phyloP scores from a whole-genome alignment of 257 asterid species.

The Oldenlandia corymbosa region DNA sequence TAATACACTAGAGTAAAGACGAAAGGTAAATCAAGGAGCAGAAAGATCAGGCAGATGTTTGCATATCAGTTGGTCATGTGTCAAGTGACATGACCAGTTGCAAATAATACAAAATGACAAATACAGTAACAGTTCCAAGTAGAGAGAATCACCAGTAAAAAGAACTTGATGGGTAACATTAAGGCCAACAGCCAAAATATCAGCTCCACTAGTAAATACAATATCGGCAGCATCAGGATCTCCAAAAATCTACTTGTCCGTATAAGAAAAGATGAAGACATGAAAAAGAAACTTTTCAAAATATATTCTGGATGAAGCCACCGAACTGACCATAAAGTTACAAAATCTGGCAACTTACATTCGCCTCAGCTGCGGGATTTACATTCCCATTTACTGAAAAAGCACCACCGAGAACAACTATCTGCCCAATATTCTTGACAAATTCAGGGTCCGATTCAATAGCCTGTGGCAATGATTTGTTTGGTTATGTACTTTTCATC shows the following conservation, averaged over 20 bases:
- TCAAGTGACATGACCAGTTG: no score
- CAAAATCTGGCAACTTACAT: conserved; percentile 43
- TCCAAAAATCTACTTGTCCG: conserved; percentile 68
- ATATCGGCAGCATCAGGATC: conserved; percentile 99
- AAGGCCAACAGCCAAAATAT: conserved; percentile 82
- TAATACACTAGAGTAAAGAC: no score
- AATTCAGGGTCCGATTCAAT: conserved; percentile 83
- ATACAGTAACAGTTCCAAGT: no score
- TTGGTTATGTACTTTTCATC: not conserved
- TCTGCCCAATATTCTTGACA: conserved; percentile 65
- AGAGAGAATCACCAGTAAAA: conserved; percentile 56
- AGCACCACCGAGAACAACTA: conserved; percentile 94
- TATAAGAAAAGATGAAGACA: conserved; percentile 11
- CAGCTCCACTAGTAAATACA: conserved; percentile 97
- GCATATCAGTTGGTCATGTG: no score
- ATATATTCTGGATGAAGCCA: conserved; percentile 1
- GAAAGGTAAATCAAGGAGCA: no score
- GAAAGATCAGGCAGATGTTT: no score
- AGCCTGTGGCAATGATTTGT: conserved; percentile 52
- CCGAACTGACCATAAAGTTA: not conserved
- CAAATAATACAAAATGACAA: no score
- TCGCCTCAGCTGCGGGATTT: conserved; percentile 98
- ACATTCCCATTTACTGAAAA: conserved; percentile 95
- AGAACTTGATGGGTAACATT: conserved; percentile 95
- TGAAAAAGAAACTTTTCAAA: conserved; percentile 7